phyloP scores from a whole-genome alignment of 2,329 filamentous ascomycete genomes.

The Zasmidium cellare region DNA sequence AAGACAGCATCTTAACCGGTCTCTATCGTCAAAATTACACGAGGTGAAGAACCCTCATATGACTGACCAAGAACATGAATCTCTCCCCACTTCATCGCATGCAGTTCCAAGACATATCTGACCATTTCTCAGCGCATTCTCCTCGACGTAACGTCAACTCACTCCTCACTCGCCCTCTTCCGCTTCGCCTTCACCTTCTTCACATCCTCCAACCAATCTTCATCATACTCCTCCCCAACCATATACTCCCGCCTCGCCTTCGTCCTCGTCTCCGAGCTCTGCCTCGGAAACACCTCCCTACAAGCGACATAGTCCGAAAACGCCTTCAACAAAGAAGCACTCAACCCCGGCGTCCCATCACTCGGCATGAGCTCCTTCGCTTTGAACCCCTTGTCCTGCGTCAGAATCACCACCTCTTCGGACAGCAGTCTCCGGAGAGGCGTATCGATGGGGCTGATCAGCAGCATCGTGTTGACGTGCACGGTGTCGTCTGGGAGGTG shows the following conservation, averaged over 20 bases:
- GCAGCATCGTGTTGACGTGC: not conserved
- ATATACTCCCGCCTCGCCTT: not conserved
- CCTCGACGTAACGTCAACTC: too few relatives aligned
- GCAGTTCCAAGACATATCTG: too few relatives aligned
- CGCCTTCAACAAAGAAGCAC: not conserved
- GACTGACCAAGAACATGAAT: too few relatives aligned
- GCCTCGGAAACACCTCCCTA: not conserved
- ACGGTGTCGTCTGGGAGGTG: not conserved
- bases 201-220: too few relatives aligned
- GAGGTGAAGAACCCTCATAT: too few relatives aligned
- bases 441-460: not conserved
- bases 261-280: not conserved
- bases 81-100: too few relatives aligned
- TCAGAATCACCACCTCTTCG: not conserved
- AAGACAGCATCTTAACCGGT: too few relatives aligned
- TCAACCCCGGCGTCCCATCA: not conserved
- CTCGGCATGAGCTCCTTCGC: not conserved
- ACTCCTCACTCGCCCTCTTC: too few relatives aligned
- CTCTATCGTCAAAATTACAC: too few relatives aligned
- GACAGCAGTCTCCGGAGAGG: not conserved
- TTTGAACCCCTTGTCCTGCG: not conserved
- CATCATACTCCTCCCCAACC: not conserved
- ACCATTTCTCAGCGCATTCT: too few relatives aligned
- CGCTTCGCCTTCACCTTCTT: too few relatives aligned
- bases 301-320: not conserved